Percentiles rank a stretch among this genome's conserved stretches.
phyloP scores from a whole-genome alignment of 441 rosid species.

The Dalechampia spathulata region DNA sequence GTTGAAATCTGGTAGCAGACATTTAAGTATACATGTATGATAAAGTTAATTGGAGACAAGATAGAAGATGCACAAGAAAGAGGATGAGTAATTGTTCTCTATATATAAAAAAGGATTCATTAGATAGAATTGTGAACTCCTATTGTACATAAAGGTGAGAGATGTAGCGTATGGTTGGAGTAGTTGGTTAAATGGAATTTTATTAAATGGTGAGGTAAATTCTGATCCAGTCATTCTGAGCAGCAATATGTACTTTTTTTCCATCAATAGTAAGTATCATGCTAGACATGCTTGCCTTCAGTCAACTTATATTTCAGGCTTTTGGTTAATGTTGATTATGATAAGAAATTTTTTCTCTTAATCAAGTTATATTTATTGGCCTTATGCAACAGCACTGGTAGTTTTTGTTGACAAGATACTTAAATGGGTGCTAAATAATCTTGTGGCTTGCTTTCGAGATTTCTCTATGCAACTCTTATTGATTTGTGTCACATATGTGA shows the following conservation, averaged over 20 bases:
- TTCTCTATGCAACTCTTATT: conserved; percentile 8
- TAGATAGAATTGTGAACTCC: not conserved
- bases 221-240: no score
- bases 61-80: not conserved
- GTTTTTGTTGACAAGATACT: conserved; percentile 7
- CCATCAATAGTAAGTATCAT: no score
- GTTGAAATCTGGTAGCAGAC: not conserved
- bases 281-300: no score
- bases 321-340: not conserved
- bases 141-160: conserved; percentile 1
- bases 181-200: no score
- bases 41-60: not conserved
- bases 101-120: not conserved
- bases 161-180: conserved; percentile 2
- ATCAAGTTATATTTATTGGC: conserved; percentile 1
- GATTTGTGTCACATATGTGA: conserved; percentile 14
- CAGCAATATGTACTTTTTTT: not conserved
- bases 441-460: not conserved
- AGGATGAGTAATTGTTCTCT: not conserved
- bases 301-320: no score
- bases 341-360: no score
- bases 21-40: not conserved
- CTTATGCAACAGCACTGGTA: conserved; percentile 6
- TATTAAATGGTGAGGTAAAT: no score
- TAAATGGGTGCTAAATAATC: conserved; percentile 3